These are phyloP conservation scores for Leishmania arabica DNA, from an alignment of 208 protist genomes.

Conservation along the genomic window DNA sequence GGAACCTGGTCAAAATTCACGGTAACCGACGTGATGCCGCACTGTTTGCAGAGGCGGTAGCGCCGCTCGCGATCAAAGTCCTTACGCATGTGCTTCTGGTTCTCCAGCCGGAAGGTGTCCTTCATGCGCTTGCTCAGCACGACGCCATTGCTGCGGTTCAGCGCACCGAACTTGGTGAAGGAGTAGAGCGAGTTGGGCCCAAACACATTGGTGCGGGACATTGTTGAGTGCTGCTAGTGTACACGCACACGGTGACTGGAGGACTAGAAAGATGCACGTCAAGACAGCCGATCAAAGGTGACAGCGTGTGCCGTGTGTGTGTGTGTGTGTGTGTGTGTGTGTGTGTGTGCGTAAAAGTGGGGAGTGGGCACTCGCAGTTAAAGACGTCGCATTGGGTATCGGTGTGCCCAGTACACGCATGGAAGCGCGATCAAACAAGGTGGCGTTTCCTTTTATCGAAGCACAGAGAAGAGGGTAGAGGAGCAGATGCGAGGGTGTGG, in stretches of 20 bases:
- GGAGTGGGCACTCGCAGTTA: background rate
- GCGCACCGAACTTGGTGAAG: slow-evolving; percentile 84
- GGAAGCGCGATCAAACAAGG: background rate
- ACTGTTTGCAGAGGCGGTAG: slow-evolving; percentile 85
- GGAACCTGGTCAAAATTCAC: slow-evolving; percentile 87
- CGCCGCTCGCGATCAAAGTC: slow-evolving; percentile 67
- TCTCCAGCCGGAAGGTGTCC: slow-evolving; percentile 81
- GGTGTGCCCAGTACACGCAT: background rate
- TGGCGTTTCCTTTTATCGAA: background rate
- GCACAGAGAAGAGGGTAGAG: background rate
- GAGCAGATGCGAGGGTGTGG: background rate
- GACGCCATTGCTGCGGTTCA: slow-evolving; percentile 50
- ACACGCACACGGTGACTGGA: background rate
- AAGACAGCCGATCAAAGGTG: background rate
- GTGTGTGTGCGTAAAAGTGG: background rate
- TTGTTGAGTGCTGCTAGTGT: slow-evolving; percentile 10
- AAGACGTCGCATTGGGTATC: background rate
- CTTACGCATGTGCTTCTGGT: slow-evolving; percentile 80
- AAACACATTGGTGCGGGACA: slow-evolving; percentile 84
- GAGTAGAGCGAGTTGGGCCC: slow-evolving; percentile 82
- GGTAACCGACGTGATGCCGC: slow-evolving; percentile 86
- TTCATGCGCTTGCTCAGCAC: slow-evolving; percentile 72
- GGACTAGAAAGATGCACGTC: background rate
- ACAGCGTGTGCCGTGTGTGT: background rate
- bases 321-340: background rate